Conservation (phyloP, 257 asterid species). For the Verbascum thapsus region DNA sequence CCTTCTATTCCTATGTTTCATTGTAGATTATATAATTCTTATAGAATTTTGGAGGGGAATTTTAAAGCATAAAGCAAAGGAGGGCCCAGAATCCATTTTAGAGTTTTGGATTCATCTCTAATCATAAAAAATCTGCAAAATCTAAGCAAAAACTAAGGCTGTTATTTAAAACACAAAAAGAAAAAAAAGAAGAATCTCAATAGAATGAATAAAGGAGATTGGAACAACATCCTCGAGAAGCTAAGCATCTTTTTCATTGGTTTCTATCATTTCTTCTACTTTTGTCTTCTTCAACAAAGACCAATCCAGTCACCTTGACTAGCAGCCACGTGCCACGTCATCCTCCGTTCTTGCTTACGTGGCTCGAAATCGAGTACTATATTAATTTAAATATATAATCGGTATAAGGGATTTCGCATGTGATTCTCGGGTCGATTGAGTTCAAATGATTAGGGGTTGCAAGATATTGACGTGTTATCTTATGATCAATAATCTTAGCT, state of each 20-base stretch:
- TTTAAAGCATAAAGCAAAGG: conserved; percentile 46
- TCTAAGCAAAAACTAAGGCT: conserved; percentile 49
- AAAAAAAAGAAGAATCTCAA: conserved; percentile 52
- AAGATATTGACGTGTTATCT: too few species aligned
- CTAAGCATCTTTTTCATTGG: conserved; percentile 77
- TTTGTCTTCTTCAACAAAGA: conserved; percentile 61
- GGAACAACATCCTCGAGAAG: conserved; percentile 82
- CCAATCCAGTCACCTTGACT: conserved; percentile 49
- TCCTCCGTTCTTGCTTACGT: conserved; percentile 11
- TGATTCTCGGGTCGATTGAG: too few species aligned
- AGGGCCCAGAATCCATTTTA: conserved; percentile 53
- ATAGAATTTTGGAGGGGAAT: conserved; percentile 29
- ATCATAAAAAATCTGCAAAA: conserved; percentile 44
- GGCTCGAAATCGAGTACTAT: conserved; percentile 22
- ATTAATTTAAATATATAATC: not conserved
- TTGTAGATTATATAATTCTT: conserved; percentile 34
- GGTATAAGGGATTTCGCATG: too few species aligned
- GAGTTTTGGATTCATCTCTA: conserved; percentile 70
- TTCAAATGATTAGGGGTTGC: too few species aligned
- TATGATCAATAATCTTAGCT: too few species aligned
- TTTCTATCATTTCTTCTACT: conserved; percentile 53
- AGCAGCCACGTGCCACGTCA: conserved; percentile 38
- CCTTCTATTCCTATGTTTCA: conserved; percentile 36
- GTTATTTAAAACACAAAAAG: conserved; percentile 18
- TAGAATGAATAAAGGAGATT: conserved; percentile 64